These are phyloP conservation scores for Phytophthora cryptogea DNA, from an alignment of 352 stramenopile genomes.

Conservation along the genomic window DNA sequence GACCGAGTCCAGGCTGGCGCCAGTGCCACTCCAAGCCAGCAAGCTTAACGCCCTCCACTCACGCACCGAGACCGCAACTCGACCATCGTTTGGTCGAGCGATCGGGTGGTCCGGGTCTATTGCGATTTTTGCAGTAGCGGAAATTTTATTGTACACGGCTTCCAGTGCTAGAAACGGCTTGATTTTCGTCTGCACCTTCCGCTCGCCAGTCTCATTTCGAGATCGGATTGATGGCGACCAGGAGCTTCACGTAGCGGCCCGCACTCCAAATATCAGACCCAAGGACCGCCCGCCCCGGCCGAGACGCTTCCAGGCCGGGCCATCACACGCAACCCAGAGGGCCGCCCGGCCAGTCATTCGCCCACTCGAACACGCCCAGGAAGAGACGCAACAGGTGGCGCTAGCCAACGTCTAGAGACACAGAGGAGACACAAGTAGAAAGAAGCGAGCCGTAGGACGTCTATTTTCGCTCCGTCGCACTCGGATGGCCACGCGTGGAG, in stretches of 20 bases:
- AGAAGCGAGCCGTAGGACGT: background rate
- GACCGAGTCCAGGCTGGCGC: background rate
- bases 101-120: constrained; percentile 2
- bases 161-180: constrained; percentile 4
- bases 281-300: background rate
- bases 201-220: constrained; percentile 22
- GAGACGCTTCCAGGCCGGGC: background rate
- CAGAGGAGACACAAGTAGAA: background rate
- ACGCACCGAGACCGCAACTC: constrained; percentile 2
- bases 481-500: constrained; percentile 18
- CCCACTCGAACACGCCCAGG: background rate
- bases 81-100: background rate
- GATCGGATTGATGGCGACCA: constrained; percentile 34
- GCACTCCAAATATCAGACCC: too few relatives aligned
- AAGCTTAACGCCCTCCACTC: background rate
- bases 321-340: constrained; percentile 4
- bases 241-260: constrained; percentile 1
- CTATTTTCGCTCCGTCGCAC: constrained; percentile 9
- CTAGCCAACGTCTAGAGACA: constrained; percentile 3
- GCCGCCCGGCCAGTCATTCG: constrained; percentile 25
- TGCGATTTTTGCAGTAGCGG: constrained; percentile 1
- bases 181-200: constrained; percentile 11
- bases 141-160: background rate
- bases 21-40: background rate
- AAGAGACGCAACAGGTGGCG: constrained; percentile 28